Base-by-base conservation (phyloP, 2,329 filamentous ascomycete genomes). In the Epichloe gansuensis region DNA sequence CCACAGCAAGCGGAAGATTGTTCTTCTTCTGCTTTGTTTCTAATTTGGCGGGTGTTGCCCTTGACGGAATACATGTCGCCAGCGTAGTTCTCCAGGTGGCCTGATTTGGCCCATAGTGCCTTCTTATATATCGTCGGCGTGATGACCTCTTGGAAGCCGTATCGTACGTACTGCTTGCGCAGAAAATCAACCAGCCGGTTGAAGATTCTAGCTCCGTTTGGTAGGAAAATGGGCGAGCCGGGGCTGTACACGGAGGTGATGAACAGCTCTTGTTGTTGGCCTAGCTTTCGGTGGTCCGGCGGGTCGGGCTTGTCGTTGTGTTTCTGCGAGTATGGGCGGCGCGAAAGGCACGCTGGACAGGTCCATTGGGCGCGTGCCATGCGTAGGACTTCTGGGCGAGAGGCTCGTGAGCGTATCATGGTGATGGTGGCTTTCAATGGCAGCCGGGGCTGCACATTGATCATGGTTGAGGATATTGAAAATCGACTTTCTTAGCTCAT, bases 61-160 rank as follows among this genome's bases (percentile, higher is more conserved):
- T 73, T 81, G 31, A 95, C 89, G 51, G 85, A 83, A 67, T 90
- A 95, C 89, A 95, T 95, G 63, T 95, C 88, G 61, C 94, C 84
- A 54, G 87, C 84, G 69, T 94, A 95, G 65, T 94, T 94, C 51
- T 91, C 83, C 74, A 90, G 82, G 59, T 95, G 89, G 2, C 89
- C 89, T 0, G 87, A 93, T 58, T 82, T 84, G 61, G 87, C 82
- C 89, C 89, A 95, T 34, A 95, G 71, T 5, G 85, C 82, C 65
- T 87, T 87, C 64, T 94, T 95, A 74, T 93, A 95, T 63, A 95
- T 93, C 47, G 83, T 93, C 2, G 89, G 89, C 7, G 88, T 93
- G 59, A 95, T 82, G 57, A 95, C 89, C 66, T 95, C 89, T 58
- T 89, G 78, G 64, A 91, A 94, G 54, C 89, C 89, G 68, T 91